These are phyloP conservation scores for Botrytis tulipae DNA, from an alignment of 2,329 filamentous ascomycete species.

Conservation along the genomic window DNA sequence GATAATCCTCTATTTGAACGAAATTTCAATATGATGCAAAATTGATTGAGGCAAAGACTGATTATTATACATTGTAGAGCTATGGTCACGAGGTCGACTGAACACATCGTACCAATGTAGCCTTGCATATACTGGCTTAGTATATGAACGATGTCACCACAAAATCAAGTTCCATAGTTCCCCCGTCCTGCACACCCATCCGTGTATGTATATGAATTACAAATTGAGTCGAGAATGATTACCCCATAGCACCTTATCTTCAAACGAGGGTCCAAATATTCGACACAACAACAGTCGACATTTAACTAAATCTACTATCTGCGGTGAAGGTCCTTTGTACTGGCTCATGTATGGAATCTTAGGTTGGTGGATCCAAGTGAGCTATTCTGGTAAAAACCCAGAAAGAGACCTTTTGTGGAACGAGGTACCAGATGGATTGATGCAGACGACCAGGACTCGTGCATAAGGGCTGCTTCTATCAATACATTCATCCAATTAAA, in stretches of 20 bases:
- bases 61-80: background rate
- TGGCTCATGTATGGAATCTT: constrained; percentile 1
- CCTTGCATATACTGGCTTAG: background rate
- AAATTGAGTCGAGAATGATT: background rate
- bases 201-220: background rate
- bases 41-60: background rate
- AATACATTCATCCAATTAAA: background rate
- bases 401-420: constrained; percentile 7
- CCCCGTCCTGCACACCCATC: background rate
- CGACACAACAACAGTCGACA: background rate
- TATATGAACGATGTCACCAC: background rate
- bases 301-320: background rate
- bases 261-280: background rate
- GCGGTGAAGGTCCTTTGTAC: background rate
- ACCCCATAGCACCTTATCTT: background rate
- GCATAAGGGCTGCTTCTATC: constrained; percentile 10
- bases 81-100: background rate
- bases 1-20: background rate
- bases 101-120: background rate
- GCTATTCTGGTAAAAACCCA: constrained; percentile 9
- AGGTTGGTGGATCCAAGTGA: background rate
- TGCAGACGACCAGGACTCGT: constrained; percentile 7
- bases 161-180: background rate
- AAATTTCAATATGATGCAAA: background rate
- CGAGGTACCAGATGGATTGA: constrained; percentile 9